Evolutionary conservation across 192 early-diverging fungal genomes (phyloP).

Genomic region (Backusella parvicylindrica): DNA sequence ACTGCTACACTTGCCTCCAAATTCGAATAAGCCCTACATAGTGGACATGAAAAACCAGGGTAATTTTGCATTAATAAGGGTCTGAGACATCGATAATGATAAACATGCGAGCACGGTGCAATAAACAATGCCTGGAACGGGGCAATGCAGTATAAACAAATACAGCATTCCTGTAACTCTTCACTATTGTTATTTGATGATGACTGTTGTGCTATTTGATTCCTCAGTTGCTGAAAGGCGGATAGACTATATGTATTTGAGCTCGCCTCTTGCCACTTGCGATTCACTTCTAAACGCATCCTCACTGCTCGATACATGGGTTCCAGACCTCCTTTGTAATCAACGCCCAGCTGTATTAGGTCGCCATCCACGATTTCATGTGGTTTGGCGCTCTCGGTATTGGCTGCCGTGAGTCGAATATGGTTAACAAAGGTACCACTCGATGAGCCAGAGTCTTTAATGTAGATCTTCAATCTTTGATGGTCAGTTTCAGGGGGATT

Average conservation of each 20-base stretch:
- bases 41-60: constrained; percentile 73
- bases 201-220: not conserved
- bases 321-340: constrained; percentile 80
- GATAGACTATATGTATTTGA: constrained; percentile 47
- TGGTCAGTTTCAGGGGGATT: not conserved
- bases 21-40: constrained; percentile 84
- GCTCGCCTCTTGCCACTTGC: constrained; percentile 35
- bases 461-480: constrained; percentile 56
- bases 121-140: constrained; percentile 83
- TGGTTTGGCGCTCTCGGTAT: constrained; percentile 65
- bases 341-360: constrained; percentile 85
- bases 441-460: constrained; percentile 82
- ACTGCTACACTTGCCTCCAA: constrained; percentile 67
- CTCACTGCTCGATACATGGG: constrained; percentile 84
- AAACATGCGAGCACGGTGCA: constrained; percentile 84
- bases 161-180: constrained; percentile 69
- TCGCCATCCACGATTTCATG: constrained; percentile 77
- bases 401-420: constrained; percentile 73
- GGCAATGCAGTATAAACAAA: constrained; percentile 75
- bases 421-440: constrained; percentile 91
- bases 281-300: constrained; percentile 67
- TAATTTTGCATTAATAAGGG: constrained; percentile 59
- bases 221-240: constrained; percentile 19
- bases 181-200: not conserved
- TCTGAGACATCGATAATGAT: constrained; percentile 83